Conservation (phyloP, 257 asterid species). For the Nicotiana noctiflora region DNA sequence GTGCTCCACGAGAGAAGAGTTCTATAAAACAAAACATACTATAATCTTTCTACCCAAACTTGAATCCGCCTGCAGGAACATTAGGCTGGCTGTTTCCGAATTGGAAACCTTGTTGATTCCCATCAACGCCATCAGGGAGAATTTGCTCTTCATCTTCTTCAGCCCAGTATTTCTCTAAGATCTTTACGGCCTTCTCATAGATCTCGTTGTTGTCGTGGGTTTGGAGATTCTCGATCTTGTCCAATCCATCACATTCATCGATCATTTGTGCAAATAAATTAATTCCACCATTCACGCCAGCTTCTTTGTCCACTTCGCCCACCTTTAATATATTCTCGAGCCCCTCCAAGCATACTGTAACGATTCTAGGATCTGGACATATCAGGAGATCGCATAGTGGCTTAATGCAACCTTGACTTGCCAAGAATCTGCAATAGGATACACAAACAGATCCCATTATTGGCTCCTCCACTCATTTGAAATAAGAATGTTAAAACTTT, state of each 20-base stretch:
- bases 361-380: constrained; percentile 44
- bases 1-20: constrained; percentile 3
- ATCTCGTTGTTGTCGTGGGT: constrained; percentile 43
- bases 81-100: constrained; percentile 51
- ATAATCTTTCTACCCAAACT: constrained; percentile 35
- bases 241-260: constrained; percentile 47
- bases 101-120: constrained; percentile 40
- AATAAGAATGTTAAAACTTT: not conserved
- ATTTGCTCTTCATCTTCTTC: constrained; percentile 46
- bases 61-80: constrained; percentile 66
- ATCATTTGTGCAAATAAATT: constrained; percentile 45
- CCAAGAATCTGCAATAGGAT: constrained; percentile 30
- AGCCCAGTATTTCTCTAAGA: constrained; percentile 44
- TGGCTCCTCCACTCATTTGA: not conserved
- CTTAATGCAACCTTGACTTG: constrained; percentile 39
- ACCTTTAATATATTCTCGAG: constrained; percentile 44
- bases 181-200: constrained; percentile 39
- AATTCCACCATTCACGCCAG: constrained; percentile 39
- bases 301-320: constrained; percentile 44
- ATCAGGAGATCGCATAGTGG: constrained; percentile 41
- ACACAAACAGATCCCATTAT: not conserved
- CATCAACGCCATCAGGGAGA: constrained; percentile 31
- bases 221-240: constrained; percentile 43
- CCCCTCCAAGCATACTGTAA: constrained; percentile 44
- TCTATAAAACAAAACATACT: constrained; percentile 6